These are phyloP conservation scores for Cyberlindnera japonica DNA, from an alignment of 805 yeast species.

Conservation along the genomic window DNA sequence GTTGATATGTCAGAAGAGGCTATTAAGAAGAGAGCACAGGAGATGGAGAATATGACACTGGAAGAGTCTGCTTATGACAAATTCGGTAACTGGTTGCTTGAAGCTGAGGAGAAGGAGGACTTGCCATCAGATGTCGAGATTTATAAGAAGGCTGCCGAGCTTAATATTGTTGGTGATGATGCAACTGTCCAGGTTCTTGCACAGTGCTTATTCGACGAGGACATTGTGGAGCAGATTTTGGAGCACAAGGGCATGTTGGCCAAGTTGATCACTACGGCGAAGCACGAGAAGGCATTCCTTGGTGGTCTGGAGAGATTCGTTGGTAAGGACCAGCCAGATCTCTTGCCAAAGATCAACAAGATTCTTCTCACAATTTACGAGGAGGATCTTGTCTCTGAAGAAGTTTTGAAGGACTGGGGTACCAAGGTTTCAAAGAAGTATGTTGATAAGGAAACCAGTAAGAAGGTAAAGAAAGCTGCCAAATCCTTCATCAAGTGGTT, in stretches of 20 bases:
- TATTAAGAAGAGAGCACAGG: constrained; percentile 84
- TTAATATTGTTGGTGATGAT: constrained; percentile 66
- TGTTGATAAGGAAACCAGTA: constrained; percentile 86
- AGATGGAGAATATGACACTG: constrained; percentile 63
- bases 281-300: constrained; percentile 81
- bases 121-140: constrained; percentile 85
- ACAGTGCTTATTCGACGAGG: constrained; percentile 79
- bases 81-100: constrained; percentile 85
- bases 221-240: constrained; percentile 66
- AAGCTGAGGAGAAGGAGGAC: constrained; percentile 43
- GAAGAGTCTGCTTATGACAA: constrained; percentile 53
- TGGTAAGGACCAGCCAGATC: constrained; percentile 73
- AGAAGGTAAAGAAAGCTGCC: constrained; percentile 94
- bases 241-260: constrained; percentile 79
- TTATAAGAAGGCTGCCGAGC: constrained; percentile 81
- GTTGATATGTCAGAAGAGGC: constrained; percentile 97
- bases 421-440: constrained; percentile 88
- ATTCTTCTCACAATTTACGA: constrained; percentile 79
- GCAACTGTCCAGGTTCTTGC: constrained; percentile 89
- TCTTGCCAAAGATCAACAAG: constrained; percentile 74
- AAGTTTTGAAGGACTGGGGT: constrained; percentile 78
- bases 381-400: constrained; percentile 81
- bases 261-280: constrained; percentile 64
- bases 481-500: constrained; percentile 95
- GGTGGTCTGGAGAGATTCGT: constrained; percentile 95